phyloP scores from a whole-genome alignment of 1,284 basidiomycete species.

The Fomes fomentarius region DNA sequence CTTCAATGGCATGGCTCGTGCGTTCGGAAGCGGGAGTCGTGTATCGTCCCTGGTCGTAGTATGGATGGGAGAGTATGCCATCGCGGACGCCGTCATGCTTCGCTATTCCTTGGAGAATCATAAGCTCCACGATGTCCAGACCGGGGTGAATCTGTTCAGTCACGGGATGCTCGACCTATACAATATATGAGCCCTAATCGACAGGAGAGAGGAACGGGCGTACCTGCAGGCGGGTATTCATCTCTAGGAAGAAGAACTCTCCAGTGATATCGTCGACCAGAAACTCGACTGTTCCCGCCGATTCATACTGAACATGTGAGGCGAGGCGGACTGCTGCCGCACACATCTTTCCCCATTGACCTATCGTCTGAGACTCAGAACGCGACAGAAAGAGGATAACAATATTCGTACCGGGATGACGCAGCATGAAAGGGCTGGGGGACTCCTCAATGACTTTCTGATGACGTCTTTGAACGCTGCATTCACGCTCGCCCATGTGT shows the following conservation, averaged over 20 bases:
- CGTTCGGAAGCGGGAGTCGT: conserved; percentile 27
- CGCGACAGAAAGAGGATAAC: no score
- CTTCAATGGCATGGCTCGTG: conserved; percentile 58
- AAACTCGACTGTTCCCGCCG: conserved; percentile 74
- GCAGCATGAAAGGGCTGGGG: conserved; percentile 54
- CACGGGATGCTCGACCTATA: conserved; percentile 75
- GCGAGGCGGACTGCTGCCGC: conserved; percentile 56
- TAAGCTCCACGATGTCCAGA: conserved; percentile 68
- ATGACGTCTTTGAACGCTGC: conserved; percentile 70
- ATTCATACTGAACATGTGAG: conserved; percentile 55
- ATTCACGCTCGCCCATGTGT: conserved; percentile 75
- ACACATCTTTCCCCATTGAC: conserved; percentile 52
- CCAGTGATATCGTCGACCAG: conserved; percentile 59
- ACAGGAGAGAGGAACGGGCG: no score
- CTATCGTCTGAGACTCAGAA: no score
- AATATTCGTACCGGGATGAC: conserved; percentile 38
- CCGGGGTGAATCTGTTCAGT: conserved; percentile 62
- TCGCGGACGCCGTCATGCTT: conserved; percentile 30
- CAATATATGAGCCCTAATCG: no score
- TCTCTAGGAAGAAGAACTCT: conserved; percentile 73
- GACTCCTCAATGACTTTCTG: conserved; percentile 80
- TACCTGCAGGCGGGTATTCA: conserved; percentile 74
- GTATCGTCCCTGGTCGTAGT: conserved; percentile 38
- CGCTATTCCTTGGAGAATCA: conserved; percentile 59
- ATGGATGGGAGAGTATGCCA: conserved; percentile 28